These are phyloP conservation scores for Plantago rigida DNA, from an alignment of 305 asterid species.

Conservation along the genomic window DNA sequence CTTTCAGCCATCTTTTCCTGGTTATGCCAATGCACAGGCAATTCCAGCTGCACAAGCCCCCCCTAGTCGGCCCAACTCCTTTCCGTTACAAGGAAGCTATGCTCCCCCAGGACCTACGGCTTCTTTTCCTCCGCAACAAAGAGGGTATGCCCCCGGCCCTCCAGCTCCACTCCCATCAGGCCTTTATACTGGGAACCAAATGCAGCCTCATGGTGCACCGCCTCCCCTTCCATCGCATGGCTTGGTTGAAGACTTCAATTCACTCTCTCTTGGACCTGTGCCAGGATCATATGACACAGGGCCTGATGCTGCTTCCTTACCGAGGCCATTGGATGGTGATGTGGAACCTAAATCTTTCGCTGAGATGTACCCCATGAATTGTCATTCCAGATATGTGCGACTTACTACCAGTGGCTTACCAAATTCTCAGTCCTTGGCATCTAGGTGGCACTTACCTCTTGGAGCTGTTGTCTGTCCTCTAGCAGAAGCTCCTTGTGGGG, in stretches of 20 bases:
- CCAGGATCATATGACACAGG: constrained; percentile 91
- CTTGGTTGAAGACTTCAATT: constrained; percentile 79
- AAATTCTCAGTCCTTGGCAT: constrained; percentile 83
- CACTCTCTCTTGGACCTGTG: constrained; percentile 79
- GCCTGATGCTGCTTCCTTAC: constrained; percentile 60
- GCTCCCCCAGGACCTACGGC: constrained; percentile 44
- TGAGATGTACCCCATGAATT: constrained; percentile 75
- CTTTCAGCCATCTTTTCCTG: constrained; percentile 54
- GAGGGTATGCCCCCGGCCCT: constrained; percentile 61
- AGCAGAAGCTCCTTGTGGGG: constrained; percentile 85
- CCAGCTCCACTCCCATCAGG: constrained; percentile 43
- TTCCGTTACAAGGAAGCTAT: constrained; percentile 53
- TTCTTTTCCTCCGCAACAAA: constrained; percentile 50
- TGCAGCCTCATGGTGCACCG: constrained; percentile 45
- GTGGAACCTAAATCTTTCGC: constrained; percentile 55
- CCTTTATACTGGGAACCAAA: constrained; percentile 26
- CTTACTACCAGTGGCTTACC: constrained; percentile 82
- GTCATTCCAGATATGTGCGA: constrained; percentile 65
- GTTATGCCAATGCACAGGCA: constrained; percentile 49
- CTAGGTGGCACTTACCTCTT: constrained; percentile 92
- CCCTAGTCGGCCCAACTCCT: constrained; percentile 38
- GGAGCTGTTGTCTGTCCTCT: constrained; percentile 98
- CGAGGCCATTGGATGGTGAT: constrained; percentile 90
- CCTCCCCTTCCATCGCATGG: constrained; percentile 68
- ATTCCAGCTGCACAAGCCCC: constrained; percentile 48